These are phyloP conservation scores for Polytrichum commune DNA, from an alignment of 225 moss, liverwort and hornwort species.

Conservation along the genomic window DNA sequence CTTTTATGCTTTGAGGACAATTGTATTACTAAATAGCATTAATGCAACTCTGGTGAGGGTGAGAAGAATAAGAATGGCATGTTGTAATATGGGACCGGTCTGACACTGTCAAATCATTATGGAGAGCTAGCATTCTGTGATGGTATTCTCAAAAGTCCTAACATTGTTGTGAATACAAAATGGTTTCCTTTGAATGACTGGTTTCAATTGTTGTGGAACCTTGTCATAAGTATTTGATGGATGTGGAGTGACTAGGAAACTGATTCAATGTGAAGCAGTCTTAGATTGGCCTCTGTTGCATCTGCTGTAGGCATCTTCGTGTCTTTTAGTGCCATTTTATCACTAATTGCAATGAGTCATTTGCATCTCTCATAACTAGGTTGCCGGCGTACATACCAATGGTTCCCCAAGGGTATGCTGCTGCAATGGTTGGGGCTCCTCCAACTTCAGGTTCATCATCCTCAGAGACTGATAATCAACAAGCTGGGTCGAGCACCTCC, in stretches of 20 bases:
- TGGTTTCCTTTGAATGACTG: too few relatives aligned
- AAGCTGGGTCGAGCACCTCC: conserved; percentile 24
- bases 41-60: too few relatives aligned
- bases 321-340: background rate
- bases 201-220: too few relatives aligned
- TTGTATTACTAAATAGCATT: too few relatives aligned
- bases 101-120: too few relatives aligned
- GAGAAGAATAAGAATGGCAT: too few relatives aligned
- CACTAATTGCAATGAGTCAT: background rate
- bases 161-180: too few relatives aligned
- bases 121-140: too few relatives aligned
- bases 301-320: background rate
- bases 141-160: too few relatives aligned
- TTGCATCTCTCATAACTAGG: conserved; percentile 34
- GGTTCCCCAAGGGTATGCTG: conserved; percentile 69
- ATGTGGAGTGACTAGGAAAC: background rate
- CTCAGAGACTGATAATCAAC: conserved; percentile 39
- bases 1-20: background rate
- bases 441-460: conserved; percentile 30
- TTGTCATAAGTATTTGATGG: too few relatives aligned
- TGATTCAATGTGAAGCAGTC: background rate
- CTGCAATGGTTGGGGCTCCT: conserved; percentile 49
- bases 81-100: too few relatives aligned
- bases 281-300: background rate
- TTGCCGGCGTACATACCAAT: conserved; percentile 83